Conservation (phyloP, 2,329 filamentous ascomycete genomes). For the Venturia pyrina region DNA sequence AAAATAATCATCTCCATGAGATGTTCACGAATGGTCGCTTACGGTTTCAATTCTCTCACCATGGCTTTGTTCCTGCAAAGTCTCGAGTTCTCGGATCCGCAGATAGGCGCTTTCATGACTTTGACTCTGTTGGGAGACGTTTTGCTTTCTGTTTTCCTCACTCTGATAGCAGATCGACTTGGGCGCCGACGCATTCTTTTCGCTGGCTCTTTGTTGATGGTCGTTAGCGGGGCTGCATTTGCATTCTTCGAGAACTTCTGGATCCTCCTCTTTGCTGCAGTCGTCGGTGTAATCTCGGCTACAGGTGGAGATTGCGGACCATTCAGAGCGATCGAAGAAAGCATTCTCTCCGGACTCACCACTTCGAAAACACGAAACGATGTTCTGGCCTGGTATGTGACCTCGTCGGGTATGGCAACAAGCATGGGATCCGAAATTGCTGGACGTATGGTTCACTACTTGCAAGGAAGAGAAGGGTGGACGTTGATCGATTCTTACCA, state of each 20-base stretch:
- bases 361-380: constrained; percentile 24
- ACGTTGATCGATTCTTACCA: constrained; percentile 10
- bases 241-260: constrained; percentile 24
- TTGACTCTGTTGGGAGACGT: constrained; percentile 30
- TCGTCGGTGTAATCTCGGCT: constrained; percentile 29
- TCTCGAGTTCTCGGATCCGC: constrained; percentile 25
- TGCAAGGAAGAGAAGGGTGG: constrained; percentile 7
- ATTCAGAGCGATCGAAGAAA: constrained; percentile 31
- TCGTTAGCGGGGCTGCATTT: constrained; percentile 25
- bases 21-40: constrained; percentile 27
- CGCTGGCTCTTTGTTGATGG: constrained; percentile 26
- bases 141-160: constrained; percentile 26
- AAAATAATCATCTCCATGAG: constrained; percentile 25
- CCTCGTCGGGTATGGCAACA: constrained; percentile 24
- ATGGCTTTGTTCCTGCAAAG: constrained; percentile 27
- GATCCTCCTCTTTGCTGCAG: constrained; percentile 24
- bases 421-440: constrained; percentile 10
- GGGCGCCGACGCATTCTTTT: constrained; percentile 26
- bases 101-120: constrained; percentile 32
- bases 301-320: constrained; percentile 32
- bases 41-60: constrained; percentile 26
- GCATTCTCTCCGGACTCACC: constrained; percentile 27
- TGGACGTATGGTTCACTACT: constrained; percentile 11
- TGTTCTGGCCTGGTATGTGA: constrained; percentile 32
- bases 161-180: constrained; percentile 26